Conservation (phyloP, 345 rosid genomes). For the Turritis glabra region DNA sequence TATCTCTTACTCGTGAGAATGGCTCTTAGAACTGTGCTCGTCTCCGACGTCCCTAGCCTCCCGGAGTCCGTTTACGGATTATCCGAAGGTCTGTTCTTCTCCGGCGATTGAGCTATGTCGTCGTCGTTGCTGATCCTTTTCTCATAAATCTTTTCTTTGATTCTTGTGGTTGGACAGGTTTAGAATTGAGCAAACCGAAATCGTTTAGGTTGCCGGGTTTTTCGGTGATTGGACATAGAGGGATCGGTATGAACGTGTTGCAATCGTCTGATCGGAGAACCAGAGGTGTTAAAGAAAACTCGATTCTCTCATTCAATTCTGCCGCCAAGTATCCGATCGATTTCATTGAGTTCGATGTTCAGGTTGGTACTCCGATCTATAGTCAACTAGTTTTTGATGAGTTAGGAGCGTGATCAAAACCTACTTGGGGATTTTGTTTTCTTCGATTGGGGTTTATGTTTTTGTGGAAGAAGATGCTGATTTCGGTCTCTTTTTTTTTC, state of each 20-base stretch:
- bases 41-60: constrained; percentile 75
- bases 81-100: constrained; percentile 32
- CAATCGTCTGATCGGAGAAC: constrained; percentile 64
- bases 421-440: neutral
- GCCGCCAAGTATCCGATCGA: constrained; percentile 77
- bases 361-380: constrained; percentile 51
- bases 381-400: neutral
- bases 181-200: constrained; percentile 43
- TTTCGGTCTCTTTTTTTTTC: neutral
- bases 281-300: constrained; percentile 75
- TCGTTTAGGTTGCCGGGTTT: constrained; percentile 59
- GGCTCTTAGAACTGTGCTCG: constrained; percentile 89
- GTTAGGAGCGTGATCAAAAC: too few species aligned
- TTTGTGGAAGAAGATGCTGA: constrained; percentile 24
- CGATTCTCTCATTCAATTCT: constrained; percentile 70
- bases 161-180: neutral
- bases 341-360: constrained; percentile 97
- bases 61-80: constrained; percentile 48
- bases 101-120: neutral
- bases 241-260: constrained; percentile 82
- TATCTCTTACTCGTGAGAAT: constrained; percentile 23
- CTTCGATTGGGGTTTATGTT: neutral
- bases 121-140: neutral
- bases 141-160: neutral
- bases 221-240: constrained; percentile 83